Base-by-base conservation (phyloP, 208 protist genomes). In the Trypanosoma grayi region DNA sequence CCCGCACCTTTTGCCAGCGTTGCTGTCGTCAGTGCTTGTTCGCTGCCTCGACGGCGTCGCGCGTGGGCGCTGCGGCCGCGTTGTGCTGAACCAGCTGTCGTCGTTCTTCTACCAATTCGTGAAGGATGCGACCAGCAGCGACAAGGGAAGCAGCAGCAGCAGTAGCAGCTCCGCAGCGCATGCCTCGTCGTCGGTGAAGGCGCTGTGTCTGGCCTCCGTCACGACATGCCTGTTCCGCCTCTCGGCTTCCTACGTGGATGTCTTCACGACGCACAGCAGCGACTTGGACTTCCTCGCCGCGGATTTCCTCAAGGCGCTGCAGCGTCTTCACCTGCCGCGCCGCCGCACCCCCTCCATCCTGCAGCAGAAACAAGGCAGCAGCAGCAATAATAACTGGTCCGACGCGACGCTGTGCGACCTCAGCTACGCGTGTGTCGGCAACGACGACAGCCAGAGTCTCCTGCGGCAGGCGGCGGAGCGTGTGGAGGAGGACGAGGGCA, bases 251-350 rank as follows among this genome's bases (percentile, higher is more conserved):
- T 75, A 83, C 66, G 63, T 91, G 0, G 60, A 81, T 56, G 65
- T 91, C 44, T 94, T 88, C 72, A 90, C 84, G 22, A 66, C 66
- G 22, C 77, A 78, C 74, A 91, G 83, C 71, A 76, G 70, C 54
- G 87, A 94, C 47, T 59, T 82, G 33, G 87, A 94, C 57, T 87
- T 76, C 34, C 24, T 94, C 33, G 75, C 76, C n/a, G 67, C 66
- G 7, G 84, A 92, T 47, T 52, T 92, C 10, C 61, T 94, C 18
- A 77, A 74, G 14, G 53, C 78, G 20, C 58, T 94, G 18, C 72
- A 76, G 20, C 74, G 72, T 33, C 68, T 82, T 43, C 73, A 82
- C 31, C 58, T 94, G 37, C 82, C 83, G 11, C 61, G 31, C 1
- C 73, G 66, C 45, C 56, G 45, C 0, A 66, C 70, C 2, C 62